Conservation (phyloP, 306 rosid genomes). For the Prunus davidiana region DNA sequence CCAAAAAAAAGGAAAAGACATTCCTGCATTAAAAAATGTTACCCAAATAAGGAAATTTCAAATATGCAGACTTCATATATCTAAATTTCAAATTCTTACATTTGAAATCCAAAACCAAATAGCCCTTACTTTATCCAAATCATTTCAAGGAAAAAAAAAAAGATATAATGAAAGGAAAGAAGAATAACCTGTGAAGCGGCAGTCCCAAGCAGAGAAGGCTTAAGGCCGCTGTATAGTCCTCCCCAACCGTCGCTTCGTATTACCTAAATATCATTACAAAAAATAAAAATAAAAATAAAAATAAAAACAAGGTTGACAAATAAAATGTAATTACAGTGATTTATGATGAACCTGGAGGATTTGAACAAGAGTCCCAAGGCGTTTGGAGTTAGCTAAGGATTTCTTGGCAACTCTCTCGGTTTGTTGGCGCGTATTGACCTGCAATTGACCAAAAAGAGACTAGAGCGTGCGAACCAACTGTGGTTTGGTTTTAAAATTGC, state of each 20-base stretch:
- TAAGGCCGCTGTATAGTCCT: constrained; percentile 82
- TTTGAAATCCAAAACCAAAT: too few species aligned
- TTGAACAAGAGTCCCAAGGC: constrained; percentile 53
- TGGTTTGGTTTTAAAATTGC: not conserved
- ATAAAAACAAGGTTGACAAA: not conserved
- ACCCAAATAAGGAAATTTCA: too few species aligned
- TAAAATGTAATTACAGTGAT: not conserved
- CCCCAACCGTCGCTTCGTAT: constrained; percentile 77
- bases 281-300: not conserved
- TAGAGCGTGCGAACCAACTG: not conserved
- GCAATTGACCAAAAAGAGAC: constrained; percentile 11
- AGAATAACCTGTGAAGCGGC: constrained; percentile 79
- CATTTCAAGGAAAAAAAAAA: not conserved
- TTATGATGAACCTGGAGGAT: constrained; percentile 52
- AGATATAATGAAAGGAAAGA: not conserved
- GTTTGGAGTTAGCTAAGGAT: constrained; percentile 19
- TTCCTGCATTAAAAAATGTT: too few species aligned
- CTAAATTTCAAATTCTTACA: too few species aligned
- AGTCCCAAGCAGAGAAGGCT: constrained; percentile 82
- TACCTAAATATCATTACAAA: constrained; percentile 33
- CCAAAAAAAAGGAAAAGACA: too few species aligned
- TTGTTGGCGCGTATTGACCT: constrained; percentile 89
- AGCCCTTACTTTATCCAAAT: not conserved
- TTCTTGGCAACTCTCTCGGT: constrained; percentile 70
- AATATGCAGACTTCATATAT: too few species aligned